Conservation (phyloP, 805 yeast genomes). For the Sungouiozyma intestinalis region DNA sequence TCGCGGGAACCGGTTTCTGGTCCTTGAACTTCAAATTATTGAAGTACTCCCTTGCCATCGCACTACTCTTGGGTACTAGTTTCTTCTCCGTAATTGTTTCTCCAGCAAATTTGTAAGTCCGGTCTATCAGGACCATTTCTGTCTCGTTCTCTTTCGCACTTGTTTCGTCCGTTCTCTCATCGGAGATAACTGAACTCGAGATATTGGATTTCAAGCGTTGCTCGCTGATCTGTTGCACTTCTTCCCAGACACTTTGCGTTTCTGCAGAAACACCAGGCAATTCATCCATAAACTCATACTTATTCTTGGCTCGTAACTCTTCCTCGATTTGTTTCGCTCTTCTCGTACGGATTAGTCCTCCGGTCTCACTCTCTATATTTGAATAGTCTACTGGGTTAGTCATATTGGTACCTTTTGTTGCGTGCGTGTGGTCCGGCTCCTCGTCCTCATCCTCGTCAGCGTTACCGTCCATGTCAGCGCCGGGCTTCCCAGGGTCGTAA, state of each 20-base stretch:
- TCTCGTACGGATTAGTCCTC: slow-evolving; percentile 65
- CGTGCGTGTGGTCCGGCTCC: slow-evolving; percentile 17
- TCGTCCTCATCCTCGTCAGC: slow-evolving; percentile 29
- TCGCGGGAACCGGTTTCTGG: slow-evolving; percentile 1
- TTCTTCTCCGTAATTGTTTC: slow-evolving; percentile 68
- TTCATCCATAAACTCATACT: slow-evolving; percentile 23
- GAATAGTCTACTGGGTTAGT: slow-evolving; percentile 33
- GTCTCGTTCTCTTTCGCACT: slow-evolving; percentile 14
- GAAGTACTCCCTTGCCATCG: slow-evolving; percentile 78
- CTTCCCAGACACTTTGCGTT: slow-evolving; percentile 46
- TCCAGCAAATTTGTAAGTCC: slow-evolving; percentile 86
- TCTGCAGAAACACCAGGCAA: slow-evolving; percentile 29
- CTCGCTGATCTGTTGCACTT: slow-evolving; percentile 32
- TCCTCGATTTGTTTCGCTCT: slow-evolving; percentile 44
- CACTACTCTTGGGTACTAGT: slow-evolving; percentile 63
- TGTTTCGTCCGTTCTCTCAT: slow-evolving; percentile 1
- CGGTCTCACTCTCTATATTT: slow-evolving; percentile 42
- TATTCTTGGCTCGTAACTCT: slow-evolving; percentile 17
- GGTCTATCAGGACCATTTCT: slow-evolving; percentile 57
- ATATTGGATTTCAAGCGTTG: slow-evolving; percentile 15
- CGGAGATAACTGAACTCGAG: slow-evolving; percentile 19
- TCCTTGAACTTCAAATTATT: slow-evolving; percentile 38
- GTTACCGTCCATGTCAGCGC: slow-evolving; percentile 11
- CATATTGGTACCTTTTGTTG: slow-evolving; percentile 24
- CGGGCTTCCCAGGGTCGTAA: slow-evolving; percentile 27